A percentile compares a stretch with the other conserved stretches of the same genome.
Conservation (phyloP, 2,329 filamentous ascomycete genomes). For the Penicillium rolfsii region DNA sequence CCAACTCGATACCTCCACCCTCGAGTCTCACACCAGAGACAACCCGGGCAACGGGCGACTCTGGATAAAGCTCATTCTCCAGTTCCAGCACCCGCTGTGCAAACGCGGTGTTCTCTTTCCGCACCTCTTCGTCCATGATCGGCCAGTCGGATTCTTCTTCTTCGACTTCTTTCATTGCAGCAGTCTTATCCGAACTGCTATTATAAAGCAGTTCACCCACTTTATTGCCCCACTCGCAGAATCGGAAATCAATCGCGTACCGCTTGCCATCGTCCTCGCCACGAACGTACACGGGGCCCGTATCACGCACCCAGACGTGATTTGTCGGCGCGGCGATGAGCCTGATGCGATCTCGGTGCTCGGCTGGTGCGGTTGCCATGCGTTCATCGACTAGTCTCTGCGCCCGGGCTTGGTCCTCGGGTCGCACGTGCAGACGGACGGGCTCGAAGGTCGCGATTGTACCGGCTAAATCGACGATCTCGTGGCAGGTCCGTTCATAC, state of each 20-base stretch:
- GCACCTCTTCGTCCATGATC: slow-evolving; percentile 14
- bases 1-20: slow-evolving; percentile 40
- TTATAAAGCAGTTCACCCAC: slow-evolving; percentile 23
- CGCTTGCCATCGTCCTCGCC: slow-evolving; percentile 18
- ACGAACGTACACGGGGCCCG: slow-evolving; percentile 34
- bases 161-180: not conserved
- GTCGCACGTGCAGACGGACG: slow-evolving; percentile 34
- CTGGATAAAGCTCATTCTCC: slow-evolving; percentile 15
- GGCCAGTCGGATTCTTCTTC: slow-evolving; percentile 21
- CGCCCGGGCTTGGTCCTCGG: slow-evolving; percentile 27
- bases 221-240: slow-evolving; percentile 33
- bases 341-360: slow-evolving; percentile 20
- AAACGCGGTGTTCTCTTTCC: slow-evolving; percentile 24
- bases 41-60: slow-evolving; percentile 15
- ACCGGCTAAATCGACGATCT: slow-evolving; percentile 33
- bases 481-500: slow-evolving; percentile 25
- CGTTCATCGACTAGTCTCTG: slow-evolving; percentile 17
- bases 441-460: slow-evolving; percentile 39
- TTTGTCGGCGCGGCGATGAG: slow-evolving; percentile 28
- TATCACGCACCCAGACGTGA: slow-evolving; percentile 39
- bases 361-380: not conserved
- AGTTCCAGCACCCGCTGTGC: slow-evolving; percentile 22
- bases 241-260: slow-evolving; percentile 28
- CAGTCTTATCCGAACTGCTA: slow-evolving; percentile 10
- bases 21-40: slow-evolving; percentile 32